A percentile compares a stretch with the other conserved stretches of the same genome.
phyloP scores from a whole-genome alignment of 495 filamentous ascomycete species.

The Penicillium canescens region DNA sequence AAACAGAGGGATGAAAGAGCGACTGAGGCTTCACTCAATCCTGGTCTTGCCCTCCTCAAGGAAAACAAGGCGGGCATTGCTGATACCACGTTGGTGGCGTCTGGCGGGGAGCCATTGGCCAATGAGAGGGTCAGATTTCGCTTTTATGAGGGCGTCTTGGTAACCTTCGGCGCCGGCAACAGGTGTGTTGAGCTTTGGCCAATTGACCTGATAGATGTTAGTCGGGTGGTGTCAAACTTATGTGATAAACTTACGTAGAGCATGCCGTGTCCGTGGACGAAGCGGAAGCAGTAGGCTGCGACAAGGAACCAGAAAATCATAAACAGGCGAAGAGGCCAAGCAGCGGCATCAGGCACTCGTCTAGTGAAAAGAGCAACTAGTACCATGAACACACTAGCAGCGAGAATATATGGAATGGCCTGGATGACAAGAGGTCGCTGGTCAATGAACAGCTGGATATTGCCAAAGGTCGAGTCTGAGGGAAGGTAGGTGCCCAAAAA shows the following conservation, averaged over 20 bases:
- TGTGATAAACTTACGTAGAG: slow-evolving; percentile 73
- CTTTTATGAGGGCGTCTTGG: slow-evolving; percentile 78
- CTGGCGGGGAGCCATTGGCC: slow-evolving; percentile 62
- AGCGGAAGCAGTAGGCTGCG: slow-evolving; percentile 66
- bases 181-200: slow-evolving; percentile 91
- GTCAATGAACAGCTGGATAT: slow-evolving; percentile 75
- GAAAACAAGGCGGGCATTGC: slow-evolving; percentile 73
- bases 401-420: slow-evolving; percentile 84
- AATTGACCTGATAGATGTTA: slow-evolving; percentile 69
- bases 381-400: slow-evolving; percentile 83
- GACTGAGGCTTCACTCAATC: slow-evolving; percentile 61
- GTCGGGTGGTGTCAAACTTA: background rate
- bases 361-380: slow-evolving; percentile 75
- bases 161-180: slow-evolving; percentile 84
- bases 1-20: slow-evolving; percentile 1
- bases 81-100: slow-evolving; percentile 74
- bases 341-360: slow-evolving; percentile 61
- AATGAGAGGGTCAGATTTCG: slow-evolving; percentile 72
- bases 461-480: slow-evolving; percentile 60
- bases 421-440: slow-evolving; percentile 85
- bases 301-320: slow-evolving; percentile 72
- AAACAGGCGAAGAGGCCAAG: slow-evolving; percentile 78
- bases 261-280: slow-evolving; percentile 81
- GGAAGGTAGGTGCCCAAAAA: slow-evolving; percentile 87
- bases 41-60: slow-evolving; percentile 97